phyloP scores from a whole-genome alignment of 352 stramenopile species.

The Globisporangium nodosum region DNA sequence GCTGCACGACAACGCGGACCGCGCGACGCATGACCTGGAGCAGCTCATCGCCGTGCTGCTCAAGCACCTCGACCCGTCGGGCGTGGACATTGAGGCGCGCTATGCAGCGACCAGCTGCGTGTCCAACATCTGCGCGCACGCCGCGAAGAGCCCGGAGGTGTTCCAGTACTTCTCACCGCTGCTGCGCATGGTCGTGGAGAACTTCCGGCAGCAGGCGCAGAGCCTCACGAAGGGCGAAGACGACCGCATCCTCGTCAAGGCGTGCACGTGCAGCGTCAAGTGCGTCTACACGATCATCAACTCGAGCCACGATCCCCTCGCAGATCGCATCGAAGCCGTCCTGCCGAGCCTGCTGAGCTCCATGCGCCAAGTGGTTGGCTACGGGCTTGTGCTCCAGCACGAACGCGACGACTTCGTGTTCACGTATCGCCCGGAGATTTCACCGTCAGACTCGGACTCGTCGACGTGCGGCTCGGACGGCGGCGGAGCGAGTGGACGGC shows the following conservation, averaged over 20 bases:
- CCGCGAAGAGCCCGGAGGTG: conserved; percentile 61
- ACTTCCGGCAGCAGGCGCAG: conserved; percentile 73
- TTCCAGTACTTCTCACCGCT: conserved; percentile 67
- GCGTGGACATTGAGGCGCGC: conserved; percentile 77
- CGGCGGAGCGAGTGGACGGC: conserved; percentile 16
- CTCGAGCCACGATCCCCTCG: conserved; percentile 52
- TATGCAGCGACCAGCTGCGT: conserved; percentile 85
- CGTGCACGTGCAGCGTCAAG: conserved; percentile 83
- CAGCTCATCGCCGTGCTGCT: conserved; percentile 62
- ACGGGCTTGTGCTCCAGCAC: conserved; percentile 45
- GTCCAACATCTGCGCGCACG: conserved; percentile 69
- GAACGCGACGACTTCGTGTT: conserved; percentile 54
- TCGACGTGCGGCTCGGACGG: conserved; percentile 63
- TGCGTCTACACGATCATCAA: conserved; percentile 82
- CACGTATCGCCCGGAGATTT: conserved; percentile 48
- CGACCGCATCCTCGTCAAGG: conserved; percentile 77
- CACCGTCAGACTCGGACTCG: conserved; percentile 65
- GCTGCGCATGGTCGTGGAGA: conserved; percentile 80
- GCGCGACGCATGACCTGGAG: conserved; percentile 53
- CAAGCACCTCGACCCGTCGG: conserved; percentile 68
- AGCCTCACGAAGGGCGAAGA: conserved; percentile 58
- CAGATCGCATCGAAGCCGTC: conserved; percentile 47
- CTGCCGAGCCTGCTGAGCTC: conserved; percentile 64
- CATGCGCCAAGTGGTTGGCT: conserved; percentile 78
- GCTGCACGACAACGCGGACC: conserved; percentile 75